Percentiles rank a stretch among this genome's conserved stretches.
Conservation (phyloP, 352 stramenopile genomes). For the Globisporangium acanthophoron region DNA sequence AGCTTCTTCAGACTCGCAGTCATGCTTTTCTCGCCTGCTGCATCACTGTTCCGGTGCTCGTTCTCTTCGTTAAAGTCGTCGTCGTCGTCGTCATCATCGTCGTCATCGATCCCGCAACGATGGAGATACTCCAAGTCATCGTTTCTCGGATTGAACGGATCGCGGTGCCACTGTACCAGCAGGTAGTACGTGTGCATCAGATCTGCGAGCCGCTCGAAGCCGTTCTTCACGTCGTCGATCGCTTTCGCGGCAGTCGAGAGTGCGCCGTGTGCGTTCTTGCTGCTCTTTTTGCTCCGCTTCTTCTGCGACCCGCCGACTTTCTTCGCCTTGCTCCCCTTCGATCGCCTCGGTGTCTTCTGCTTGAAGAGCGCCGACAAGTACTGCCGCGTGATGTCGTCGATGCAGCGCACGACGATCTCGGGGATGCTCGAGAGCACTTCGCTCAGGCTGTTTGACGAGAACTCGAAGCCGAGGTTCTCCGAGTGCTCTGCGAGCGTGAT, state of each 20-base stretch:
- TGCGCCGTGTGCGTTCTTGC: background rate
- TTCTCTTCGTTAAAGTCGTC: constrained; percentile 27
- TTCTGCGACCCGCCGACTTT: background rate
- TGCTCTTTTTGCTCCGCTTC: background rate
- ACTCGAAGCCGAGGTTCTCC: constrained; percentile 75
- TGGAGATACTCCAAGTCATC: constrained; percentile 70
- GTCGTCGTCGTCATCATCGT: constrained; percentile 72
- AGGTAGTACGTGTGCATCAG: constrained; percentile 89
- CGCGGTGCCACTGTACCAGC: constrained; percentile 85
- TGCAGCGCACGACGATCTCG: constrained; percentile 71
- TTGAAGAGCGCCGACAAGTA: constrained; percentile 41
- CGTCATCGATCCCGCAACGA: constrained; percentile 74
- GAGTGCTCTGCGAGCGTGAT: constrained; percentile 73
- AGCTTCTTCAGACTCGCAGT: constrained; percentile 14
- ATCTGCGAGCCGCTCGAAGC: constrained; percentile 67
- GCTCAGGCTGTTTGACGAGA: constrained; percentile 56
- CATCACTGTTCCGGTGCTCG: constrained; percentile 5
- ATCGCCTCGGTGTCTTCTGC: constrained; percentile 2
- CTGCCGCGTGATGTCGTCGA: constrained; percentile 62
- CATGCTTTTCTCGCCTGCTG: constrained; percentile 6
- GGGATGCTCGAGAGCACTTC: constrained; percentile 73
- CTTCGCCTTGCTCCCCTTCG: background rate
- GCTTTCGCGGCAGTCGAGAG: constrained; percentile 28
- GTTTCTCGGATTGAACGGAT: constrained; percentile 78
- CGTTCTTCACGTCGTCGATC: constrained; percentile 52